Evolutionary conservation across 108 stramenopile genomes (phyloP), one percentile per base, ranked within the genome.

Genomic region (Fragilariopsis cylindrus): DNA sequence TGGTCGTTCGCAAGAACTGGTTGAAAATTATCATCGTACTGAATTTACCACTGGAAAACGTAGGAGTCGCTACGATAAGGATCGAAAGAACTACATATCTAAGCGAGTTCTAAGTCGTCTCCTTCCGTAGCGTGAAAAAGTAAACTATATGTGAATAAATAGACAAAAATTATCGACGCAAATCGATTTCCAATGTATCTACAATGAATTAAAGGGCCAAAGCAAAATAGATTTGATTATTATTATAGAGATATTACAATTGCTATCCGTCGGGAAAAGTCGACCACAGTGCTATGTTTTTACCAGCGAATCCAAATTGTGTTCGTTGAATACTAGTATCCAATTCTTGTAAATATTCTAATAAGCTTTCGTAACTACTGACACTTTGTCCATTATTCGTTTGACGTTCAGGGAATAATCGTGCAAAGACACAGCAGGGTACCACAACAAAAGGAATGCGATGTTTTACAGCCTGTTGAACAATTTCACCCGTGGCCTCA

Each of bases 401-500:
- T 45, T 58, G 6, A 12, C 92, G 87, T 56, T 89, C 57, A 19
- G 89, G 86, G 67, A 91, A 96, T 2, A 94, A 57, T 41, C 90
- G 69, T 4, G 80, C 81, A 65, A 90, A 96, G 21, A 96, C 92
- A 62, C 95, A 96, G 60, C 95, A 96, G 4, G 95, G 95, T 5
- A 96, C 84, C 6, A 96, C 81, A 21, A 87, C 81, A 69, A 96
- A 89, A 3, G 95, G 95, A 39, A 87, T 85, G 48, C 73, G 70
- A 13, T 85, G 57, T 45, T 81, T 43, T n/a, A 91, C 85, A 19
- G 95, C 92, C 43, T 83, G 67, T 63, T 88, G 78, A 15, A 96
- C 91, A 46, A 92, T 80, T 15, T 81, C 69, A 67, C 85, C 95
- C 5, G 95, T 94, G 7, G 95, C 95, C 73, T 96, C 91, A 63